phyloP scores from a whole-genome alignment of 2,329 filamentous ascomycete genomes.

The Alternaria solani region DNA sequence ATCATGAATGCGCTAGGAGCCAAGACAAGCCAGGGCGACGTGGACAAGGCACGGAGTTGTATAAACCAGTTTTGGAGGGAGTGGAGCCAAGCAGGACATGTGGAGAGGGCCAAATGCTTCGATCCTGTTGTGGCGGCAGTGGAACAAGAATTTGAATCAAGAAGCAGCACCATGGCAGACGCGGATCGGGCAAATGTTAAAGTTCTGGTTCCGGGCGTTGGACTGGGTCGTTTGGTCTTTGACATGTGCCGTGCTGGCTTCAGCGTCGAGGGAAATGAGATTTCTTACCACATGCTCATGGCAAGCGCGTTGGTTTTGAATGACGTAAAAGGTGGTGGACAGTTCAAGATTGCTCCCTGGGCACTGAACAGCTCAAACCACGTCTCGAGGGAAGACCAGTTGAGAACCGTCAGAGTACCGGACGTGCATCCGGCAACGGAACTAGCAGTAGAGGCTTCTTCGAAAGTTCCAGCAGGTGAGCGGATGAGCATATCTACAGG shows the following conservation, averaged over 20 bases:
- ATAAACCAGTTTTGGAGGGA: conserved; percentile 94
- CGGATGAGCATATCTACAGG: conserved; percentile 92
- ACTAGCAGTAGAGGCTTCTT: conserved; percentile 37
- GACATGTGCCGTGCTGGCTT: conserved; percentile 80
- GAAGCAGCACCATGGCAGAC: conserved; percentile 51
- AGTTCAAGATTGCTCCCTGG: conserved; percentile 85
- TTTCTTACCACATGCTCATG: conserved; percentile 95
- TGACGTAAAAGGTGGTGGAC: conserved; percentile 64
- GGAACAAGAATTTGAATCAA: conserved; percentile 15
- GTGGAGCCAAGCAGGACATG: conserved; percentile 81
- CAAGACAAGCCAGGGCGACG: conserved; percentile 74
- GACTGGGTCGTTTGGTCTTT: conserved; percentile 86
- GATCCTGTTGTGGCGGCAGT: conserved; percentile 75
- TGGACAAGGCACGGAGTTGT: conserved; percentile 92
- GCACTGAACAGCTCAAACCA: conserved; percentile 90
- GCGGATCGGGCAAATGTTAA: conserved; percentile 56
- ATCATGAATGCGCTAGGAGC: conserved; percentile 73
- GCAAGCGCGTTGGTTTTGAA: conserved; percentile 82
- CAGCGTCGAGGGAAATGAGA: conserved; percentile 85
- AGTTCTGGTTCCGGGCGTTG: conserved; percentile 88
- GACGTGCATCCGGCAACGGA: conserved; percentile 66
- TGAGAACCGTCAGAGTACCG: conserved; percentile 76
- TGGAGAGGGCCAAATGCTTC: conserved; percentile 81
- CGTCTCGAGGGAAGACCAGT: conserved; percentile 73
- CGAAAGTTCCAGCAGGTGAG: conserved; percentile 57